These are phyloP conservation scores for Coemansia sp. DNA, from an alignment of 192 early-diverging fungal genomes.

Conservation along the genomic window DNA sequence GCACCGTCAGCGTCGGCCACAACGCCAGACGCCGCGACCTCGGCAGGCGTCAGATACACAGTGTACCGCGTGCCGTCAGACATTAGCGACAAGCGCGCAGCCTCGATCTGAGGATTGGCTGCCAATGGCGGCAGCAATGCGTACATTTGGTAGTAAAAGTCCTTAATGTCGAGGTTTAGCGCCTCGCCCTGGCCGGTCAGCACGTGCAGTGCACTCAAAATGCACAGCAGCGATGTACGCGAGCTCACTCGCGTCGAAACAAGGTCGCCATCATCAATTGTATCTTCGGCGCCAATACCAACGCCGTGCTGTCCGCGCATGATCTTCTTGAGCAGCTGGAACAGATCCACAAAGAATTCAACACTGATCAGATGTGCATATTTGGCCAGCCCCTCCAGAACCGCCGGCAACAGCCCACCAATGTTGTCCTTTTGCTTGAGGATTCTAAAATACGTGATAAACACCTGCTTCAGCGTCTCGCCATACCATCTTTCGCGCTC, in stretches of 20 bases:
- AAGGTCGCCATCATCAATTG: constrained; percentile 37
- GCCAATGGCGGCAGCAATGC: constrained; percentile 70
- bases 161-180: constrained; percentile 87
- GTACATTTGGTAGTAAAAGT: constrained; percentile 89
- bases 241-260: constrained; percentile 54
- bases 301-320: constrained; percentile 65
- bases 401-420: constrained; percentile 60
- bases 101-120: constrained; percentile 65
- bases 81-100: constrained; percentile 48
- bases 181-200: constrained; percentile 90
- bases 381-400: constrained; percentile 63
- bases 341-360: constrained; percentile 90
- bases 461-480: constrained; percentile 92
- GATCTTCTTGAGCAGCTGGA: constrained; percentile 80
- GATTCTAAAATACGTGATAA: constrained; percentile 93
- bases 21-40: constrained; percentile 39
- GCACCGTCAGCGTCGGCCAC: constrained; percentile 23
- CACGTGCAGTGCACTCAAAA: constrained; percentile 85
- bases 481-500: constrained; percentile 83
- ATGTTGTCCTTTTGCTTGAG: constrained; percentile 81
- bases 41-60: constrained; percentile 43
- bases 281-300: constrained; percentile 48
- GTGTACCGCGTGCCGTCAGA: constrained; percentile 53
- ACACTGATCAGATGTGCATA: constrained; percentile 97
- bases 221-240: constrained; percentile 78